Percentiles rank a stretch among this genome's conserved stretches.
These are phyloP conservation scores for Pseudogymnoascus sp. DNA, from an alignment of 2,329 filamentous ascomycete genomes.

Conservation along the genomic window DNA sequence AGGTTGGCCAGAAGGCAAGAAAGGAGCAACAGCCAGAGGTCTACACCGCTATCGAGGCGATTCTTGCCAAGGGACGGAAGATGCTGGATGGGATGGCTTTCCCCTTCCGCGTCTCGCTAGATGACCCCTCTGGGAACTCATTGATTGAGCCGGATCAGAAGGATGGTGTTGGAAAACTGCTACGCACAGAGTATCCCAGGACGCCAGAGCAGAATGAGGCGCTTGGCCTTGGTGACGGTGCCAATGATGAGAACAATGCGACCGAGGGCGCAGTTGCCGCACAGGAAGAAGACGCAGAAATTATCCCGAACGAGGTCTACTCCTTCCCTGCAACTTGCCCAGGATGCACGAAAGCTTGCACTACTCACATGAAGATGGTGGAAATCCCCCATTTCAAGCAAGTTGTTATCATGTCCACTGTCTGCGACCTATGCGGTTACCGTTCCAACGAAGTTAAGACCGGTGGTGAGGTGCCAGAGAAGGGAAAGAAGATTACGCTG, in stretches of 20 bases:
- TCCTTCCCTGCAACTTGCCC: slow-evolving; percentile 87
- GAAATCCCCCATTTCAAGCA: slow-evolving; percentile 98
- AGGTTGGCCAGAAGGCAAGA: slow-evolving; percentile 71
- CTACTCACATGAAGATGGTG: slow-evolving; percentile 97
- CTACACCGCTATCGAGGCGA: slow-evolving; percentile 65
- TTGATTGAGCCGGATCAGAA: slow-evolving; percentile 86
- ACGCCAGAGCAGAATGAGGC: slow-evolving; percentile 79
- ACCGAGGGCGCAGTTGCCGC: slow-evolving; percentile 33
- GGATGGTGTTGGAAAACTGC: slow-evolving; percentile 78
- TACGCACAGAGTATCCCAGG: slow-evolving; percentile 73
- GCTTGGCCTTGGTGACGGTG: slow-evolving; percentile 65
- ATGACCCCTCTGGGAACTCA: slow-evolving; percentile 91
- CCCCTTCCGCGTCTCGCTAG: slow-evolving; percentile 80
- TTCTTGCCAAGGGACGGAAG: slow-evolving; percentile 64
- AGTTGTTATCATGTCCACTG: slow-evolving; percentile 89
- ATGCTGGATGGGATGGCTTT: slow-evolving; percentile 73
- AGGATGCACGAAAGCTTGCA: slow-evolving; percentile 76
- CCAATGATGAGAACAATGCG: slow-evolving; percentile 42
- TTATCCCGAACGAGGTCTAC: slow-evolving; percentile 88
- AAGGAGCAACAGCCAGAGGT: slow-evolving; percentile 72
- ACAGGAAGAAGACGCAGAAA: slow-evolving; percentile 55
- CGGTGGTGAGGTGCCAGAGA: slow-evolving; percentile 80
- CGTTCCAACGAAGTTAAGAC: slow-evolving; percentile 97
- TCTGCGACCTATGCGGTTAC: slow-evolving; percentile 87
- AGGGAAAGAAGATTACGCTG: slow-evolving; percentile 76